A percentile compares a stretch with the other conserved stretches of the same genome.
phyloP scores from a whole-genome alignment of 2,329 filamentous ascomycete species.

The Scedosporium dehoogii region DNA sequence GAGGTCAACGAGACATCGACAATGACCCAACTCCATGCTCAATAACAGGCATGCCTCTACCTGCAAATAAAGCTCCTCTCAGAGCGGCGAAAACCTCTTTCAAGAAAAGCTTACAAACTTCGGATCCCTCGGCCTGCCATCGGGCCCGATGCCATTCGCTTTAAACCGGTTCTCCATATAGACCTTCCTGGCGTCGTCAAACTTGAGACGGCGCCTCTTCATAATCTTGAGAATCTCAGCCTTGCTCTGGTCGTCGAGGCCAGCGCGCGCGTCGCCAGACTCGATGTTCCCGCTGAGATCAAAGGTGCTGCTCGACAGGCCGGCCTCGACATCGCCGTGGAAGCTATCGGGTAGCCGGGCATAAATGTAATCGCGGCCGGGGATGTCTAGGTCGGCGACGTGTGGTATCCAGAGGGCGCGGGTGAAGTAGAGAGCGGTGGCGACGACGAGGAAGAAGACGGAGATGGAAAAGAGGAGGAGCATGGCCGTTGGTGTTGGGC shows the following conservation, averaged over 20 bases:
- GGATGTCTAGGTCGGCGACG: slow-evolving; percentile 49
- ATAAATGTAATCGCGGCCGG: slow-evolving; percentile 57
- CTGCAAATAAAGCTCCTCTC: not conserved
- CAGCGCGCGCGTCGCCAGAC: slow-evolving; percentile 66
- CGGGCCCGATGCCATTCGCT: slow-evolving; percentile 78
- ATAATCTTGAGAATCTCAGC: slow-evolving; percentile 79
- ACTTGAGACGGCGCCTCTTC: slow-evolving; percentile 71
- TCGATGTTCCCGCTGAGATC: slow-evolving; percentile 73
- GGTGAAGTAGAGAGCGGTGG: slow-evolving; percentile 72
- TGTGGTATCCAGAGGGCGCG: slow-evolving; percentile 66
- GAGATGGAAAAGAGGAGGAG: slow-evolving; percentile 58
- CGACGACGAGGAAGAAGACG: slow-evolving; percentile 59
- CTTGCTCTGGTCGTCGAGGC: slow-evolving; percentile 74
- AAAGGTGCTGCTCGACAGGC: slow-evolving; percentile 74
- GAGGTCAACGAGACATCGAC: too few species aligned
- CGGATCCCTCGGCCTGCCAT: slow-evolving; percentile 80
- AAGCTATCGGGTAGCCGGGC: slow-evolving; percentile 69
- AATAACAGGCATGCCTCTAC: not conserved
- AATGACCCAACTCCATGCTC: too few species aligned
- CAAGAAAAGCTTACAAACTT: slow-evolving; percentile 83
- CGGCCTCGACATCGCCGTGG: slow-evolving; percentile 75
- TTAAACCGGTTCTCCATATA: slow-evolving; percentile 81
- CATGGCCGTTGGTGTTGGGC: not conserved
- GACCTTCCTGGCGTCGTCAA: slow-evolving; percentile 81
- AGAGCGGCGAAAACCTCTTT: slow-evolving; percentile 5